Percentiles rank a stretch among this genome's conserved stretches.
Conservation (phyloP, 345 rosid species). For the Passiflora organensis region DNA sequence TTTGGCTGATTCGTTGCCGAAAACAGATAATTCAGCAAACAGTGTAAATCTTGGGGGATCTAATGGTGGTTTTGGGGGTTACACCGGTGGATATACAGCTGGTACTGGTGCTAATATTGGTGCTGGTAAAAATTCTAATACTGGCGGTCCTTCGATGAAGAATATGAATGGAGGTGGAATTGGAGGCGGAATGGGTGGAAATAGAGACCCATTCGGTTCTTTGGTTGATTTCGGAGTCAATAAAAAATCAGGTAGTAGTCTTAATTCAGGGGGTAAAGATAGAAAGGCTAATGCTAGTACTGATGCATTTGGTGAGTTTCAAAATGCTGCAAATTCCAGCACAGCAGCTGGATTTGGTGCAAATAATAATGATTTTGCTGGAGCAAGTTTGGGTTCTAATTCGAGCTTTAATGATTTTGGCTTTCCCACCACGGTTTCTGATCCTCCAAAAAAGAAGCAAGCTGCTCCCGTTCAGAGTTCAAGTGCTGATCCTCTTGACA, state of each 20-base stretch:
- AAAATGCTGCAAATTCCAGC: conserved; percentile 49
- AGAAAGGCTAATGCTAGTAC: conserved; percentile 23
- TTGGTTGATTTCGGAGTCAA: conserved; percentile 66
- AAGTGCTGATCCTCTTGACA: conserved; percentile 52
- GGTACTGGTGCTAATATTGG: conserved; percentile 23
- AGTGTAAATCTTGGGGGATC: conserved; percentile 45
- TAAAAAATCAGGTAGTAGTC: conserved; percentile 35
- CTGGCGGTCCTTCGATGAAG: conserved; percentile 66
- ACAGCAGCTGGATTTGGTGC: conserved; percentile 31
- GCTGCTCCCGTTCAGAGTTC: conserved; percentile 37
- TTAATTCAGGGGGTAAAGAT: conserved; percentile 46
- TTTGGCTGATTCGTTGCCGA: conserved; percentile 75
- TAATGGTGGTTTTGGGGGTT: conserved; percentile 29
- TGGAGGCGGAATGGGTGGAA: conserved; percentile 25
- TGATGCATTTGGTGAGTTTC: conserved; percentile 53
- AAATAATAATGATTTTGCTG: conserved; percentile 29
- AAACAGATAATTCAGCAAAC: conserved; percentile 34
- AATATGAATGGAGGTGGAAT: conserved; percentile 33
- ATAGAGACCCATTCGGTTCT: conserved; percentile 75
- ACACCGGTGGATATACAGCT: conserved; percentile 36
- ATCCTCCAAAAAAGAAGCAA: conserved; percentile 42
- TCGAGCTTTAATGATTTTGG: conserved; percentile 47
- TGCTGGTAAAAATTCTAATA: conserved; percentile 33
- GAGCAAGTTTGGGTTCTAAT: conserved; percentile 28
- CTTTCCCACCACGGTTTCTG: conserved; percentile 36